Conservation (phyloP, 768 basidiomycete species). For the Fibroporia radiculosa region DNA sequence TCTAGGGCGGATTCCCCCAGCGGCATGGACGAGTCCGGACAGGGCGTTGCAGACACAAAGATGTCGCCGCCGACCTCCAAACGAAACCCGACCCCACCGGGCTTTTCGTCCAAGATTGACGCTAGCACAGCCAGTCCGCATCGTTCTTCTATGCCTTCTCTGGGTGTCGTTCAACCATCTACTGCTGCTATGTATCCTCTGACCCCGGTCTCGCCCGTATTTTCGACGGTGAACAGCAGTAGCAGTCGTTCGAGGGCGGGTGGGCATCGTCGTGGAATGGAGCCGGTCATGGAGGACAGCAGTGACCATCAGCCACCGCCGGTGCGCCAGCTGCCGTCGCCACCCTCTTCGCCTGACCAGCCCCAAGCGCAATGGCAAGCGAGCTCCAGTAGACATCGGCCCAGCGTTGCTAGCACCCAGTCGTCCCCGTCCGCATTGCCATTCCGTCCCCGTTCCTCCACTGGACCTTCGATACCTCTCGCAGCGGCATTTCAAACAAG, state of each 20-base stretch:
- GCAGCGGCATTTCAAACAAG: conserved; percentile 19
- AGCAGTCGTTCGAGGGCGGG: conserved; percentile 5
- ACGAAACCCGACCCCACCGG: conserved; percentile 19
- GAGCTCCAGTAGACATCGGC: conserved; percentile 11
- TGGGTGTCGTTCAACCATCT: conserved; percentile 4
- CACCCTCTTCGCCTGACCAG: conserved; percentile 20
- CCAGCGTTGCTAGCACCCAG: conserved; percentile 12
- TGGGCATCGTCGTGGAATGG: conserved; percentile 11
- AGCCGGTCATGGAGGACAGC: conserved; percentile 16
- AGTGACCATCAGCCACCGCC: conserved; percentile 10
- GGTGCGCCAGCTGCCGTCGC: conserved; percentile 22
- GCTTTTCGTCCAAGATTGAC: conserved; percentile 11
- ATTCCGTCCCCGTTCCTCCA: conserved; percentile 17
- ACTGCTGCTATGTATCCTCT: conserved; percentile 1
- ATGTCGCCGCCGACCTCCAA: conserved; percentile 12
- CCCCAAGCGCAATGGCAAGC: conserved; percentile 9
- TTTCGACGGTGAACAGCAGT: neutral
- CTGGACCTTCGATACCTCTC: conserved; percentile 10
- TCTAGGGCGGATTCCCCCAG: neutral
- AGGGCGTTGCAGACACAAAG: conserved; percentile 10
- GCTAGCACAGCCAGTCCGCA: conserved; percentile 6
- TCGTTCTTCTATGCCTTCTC: conserved; percentile 4
- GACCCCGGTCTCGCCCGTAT: conserved; percentile 5
- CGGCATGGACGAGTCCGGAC: conserved; percentile 7
- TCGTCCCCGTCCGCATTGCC: conserved; percentile 15